Base-by-base conservation (phyloP, 768 basidiomycete species). In the Phylloporus scabripes region DNA sequence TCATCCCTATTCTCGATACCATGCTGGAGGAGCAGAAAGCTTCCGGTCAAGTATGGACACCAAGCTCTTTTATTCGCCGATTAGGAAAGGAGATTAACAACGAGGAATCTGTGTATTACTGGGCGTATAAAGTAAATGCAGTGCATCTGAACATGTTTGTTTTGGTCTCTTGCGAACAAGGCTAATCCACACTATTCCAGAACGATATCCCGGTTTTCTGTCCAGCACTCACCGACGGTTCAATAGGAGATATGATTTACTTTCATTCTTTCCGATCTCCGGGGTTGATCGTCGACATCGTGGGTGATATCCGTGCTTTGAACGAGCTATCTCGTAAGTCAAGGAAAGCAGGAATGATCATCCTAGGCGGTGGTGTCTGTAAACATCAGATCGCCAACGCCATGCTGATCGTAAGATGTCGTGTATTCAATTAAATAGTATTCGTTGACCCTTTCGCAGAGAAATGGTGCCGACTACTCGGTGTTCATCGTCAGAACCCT, bases 331-430 rank as follows among this genome's bases (percentile, higher is more conserved):
- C 88, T 10, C 78, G 96, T 47, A 83, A 80, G 54, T 87, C 94
- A 31, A 83, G 81, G 48, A 94, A 92, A 70, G 96, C 96, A 17
- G 96, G 96, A 2, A 98, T 98, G 94, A 92, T 99, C 58, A 83
- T 99, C 46, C 81, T 98, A 11, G 96, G 96, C 7, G 96, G 96
- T 2, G 96, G 96, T 1, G 93, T 99, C 9, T 98, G 94, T 73
- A 99, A 99, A 66, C 96, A 99, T 65, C 96, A 99, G 64, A 96
- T 99, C 49, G 95, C 95, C n/a, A 99, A 99, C 63, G 93, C 95
- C 1, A 97, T 99, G 96, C 74, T 99, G 20, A 96, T 99, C 63
- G 95, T 97, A 68, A 69, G 79, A 33, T 20, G 56, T 20, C 10
- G 39, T 38, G 8, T 7, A 52, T 48, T 17, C 46, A 11, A 38